Base-by-base conservation (phyloP, 2,329 filamentous ascomycete genomes). In the Aspergillus floridensis region DNA sequence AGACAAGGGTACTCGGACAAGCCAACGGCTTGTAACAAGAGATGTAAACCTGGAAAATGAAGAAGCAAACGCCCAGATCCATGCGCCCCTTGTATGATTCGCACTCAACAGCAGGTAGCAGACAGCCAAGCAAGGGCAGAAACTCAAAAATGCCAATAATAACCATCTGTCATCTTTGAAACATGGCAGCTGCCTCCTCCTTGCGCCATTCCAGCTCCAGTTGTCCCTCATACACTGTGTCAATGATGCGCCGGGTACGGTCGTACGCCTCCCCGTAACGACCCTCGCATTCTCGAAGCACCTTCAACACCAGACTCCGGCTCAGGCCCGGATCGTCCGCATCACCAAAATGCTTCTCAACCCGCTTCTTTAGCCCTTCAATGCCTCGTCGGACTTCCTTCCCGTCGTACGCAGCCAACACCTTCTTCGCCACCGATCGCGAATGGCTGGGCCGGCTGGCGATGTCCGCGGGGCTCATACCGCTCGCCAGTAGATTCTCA, bases 301-400 rank as follows among this genome's bases (percentile, higher is more conserved):
- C 86, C 71, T 86, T 84, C 49, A 76, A 74, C 24, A 88, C 84
- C 53, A 89, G 70, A 55, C 79, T 81, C 7, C 82, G 76, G 67
- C 86, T 89, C 56, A 89, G 79, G 22, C 80, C 84, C 57, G 87
- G 86, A 63, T 93, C 90, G 66, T 96, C 92, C 5, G 88, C 90
- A 66, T 96, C 92, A 48, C 92, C 92, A 81, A 98, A 98, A 76
- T 98, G 93, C 79, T 98, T 99, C 77, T 98, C 93, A 1, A 98
- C 91, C 53, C 93, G 86, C 79, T 96, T 96, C 70, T 89, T 89
- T 66, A 98, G 81, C 56, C 91, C 85, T 69, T 96, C 92, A 66
- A 96, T 89, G n/a, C 93, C 93, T 72, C 93, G 92, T 64, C 90
- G 86, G 48, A 97, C 85, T 76, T 97, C 92, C 72, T 91, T 93